Base-by-base conservation (phyloP, 2,329 filamentous ascomycete genomes). In the Fulvia fulva region DNA sequence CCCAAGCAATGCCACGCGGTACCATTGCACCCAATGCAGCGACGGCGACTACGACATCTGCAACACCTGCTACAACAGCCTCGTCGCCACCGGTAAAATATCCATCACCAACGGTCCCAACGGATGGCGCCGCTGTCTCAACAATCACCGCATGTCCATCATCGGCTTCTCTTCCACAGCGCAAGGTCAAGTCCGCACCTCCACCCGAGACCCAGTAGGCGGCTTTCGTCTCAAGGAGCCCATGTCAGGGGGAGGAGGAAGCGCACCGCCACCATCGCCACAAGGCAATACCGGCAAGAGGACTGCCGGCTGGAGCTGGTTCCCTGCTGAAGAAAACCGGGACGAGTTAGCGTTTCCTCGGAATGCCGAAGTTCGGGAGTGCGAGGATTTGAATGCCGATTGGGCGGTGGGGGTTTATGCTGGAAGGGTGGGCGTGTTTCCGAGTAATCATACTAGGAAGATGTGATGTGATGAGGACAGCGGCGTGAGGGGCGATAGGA, bases 321-420 rank as follows among this genome's bases (percentile, higher is more conserved):
- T 88, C 69, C 90, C 91, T 0, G 81, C 82, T 2, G 75, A 80
- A 0, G 79, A 75, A 0, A 83, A 83, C 1, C 79, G 78, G 21
- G 89, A 96, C 70, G 93, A 97, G 75, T 75, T 97, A 43, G 74
- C 87, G 62, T 97, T 97, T 66, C 93, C 93, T 0, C 86, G 86
- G 52, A 87, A 89, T 9, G 91, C 92, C 0, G 89, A 94, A 73
- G 83, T 97, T 14, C 81, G 82, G 6, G 93, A 97, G 76, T 85
- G 88, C 37, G 88, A 93, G 71, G 89, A 94, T 72, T 85, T 95
- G 50, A 96, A 96, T 71, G 89, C 87, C 19, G 91, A 96, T 72
- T 97, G 92, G 92, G 91, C 83, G 68, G 88, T 87, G 76, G 93
- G 93, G 0, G 85, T 86, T 26, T 97, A 96, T 78, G 91, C 91